Evolutionary conservation across 441 rosid genomes (phyloP).

Genomic region (Erodium chrysanthum): DNA sequence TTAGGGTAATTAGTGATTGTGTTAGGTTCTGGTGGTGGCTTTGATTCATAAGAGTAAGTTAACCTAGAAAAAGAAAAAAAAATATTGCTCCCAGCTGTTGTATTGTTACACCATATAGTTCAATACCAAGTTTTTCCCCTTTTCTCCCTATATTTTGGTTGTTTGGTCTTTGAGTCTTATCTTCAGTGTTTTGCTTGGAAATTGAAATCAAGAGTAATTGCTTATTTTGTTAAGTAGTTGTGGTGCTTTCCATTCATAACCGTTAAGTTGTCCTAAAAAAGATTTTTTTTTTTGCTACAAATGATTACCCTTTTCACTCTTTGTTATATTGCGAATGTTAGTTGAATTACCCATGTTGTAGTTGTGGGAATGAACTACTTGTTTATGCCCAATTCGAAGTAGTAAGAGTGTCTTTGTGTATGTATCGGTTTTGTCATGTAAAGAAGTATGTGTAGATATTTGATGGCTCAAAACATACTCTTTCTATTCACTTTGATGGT

Average conservation of each 20-base stretch:
- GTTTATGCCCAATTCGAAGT: neutral
- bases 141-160: neutral
- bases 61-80: neutral
- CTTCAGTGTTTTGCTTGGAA: neutral
- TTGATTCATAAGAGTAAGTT: neutral
- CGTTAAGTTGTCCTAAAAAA: neutral
- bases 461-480: neutral
- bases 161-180: neutral
- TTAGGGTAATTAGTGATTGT: neutral
- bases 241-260: neutral
- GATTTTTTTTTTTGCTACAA: neutral
- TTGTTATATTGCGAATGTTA: neutral
- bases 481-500: neutral
- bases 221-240: neutral
- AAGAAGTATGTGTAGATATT: neutral
- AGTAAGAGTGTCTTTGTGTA: neutral
- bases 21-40: neutral
- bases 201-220: neutral
- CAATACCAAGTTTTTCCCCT: neutral
- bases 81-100: too few species aligned
- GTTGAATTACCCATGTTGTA: neutral
- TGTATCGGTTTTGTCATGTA: neutral
- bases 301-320: neutral
- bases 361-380: neutral
- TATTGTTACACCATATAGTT: neutral